These are phyloP conservation scores for Prunella vulgaris DNA, from an alignment of 257 asterid species.

Conservation along the genomic window DNA sequence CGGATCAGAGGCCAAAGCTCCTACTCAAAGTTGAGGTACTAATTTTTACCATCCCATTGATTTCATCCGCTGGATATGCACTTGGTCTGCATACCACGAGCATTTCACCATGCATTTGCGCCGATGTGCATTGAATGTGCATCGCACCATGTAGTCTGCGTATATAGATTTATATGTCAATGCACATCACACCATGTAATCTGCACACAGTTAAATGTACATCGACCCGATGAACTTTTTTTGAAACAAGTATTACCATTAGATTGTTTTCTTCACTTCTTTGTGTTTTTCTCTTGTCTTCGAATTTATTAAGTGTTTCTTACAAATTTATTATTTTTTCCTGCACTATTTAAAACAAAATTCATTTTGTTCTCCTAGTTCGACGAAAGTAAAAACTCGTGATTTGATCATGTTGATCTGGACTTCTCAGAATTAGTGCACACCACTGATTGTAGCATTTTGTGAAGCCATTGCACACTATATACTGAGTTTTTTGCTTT, in stretches of 20 bases:
- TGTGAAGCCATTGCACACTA: background rate
- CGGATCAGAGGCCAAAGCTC: constrained; percentile 2
- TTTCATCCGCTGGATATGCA: background rate
- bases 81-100: background rate
- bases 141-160: background rate
- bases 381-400: background rate
- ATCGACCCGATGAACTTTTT: background rate
- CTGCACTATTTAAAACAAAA: no score
- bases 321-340: no score
- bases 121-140: background rate
- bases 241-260: background rate
- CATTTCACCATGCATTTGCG: background rate
- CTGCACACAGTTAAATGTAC: background rate
- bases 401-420: no score
- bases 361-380: background rate
- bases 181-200: background rate
- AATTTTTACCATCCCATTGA: background rate
- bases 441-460: background rate
- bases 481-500: background rate
- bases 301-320: background rate
- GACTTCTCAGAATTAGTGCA: background rate
- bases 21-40: constrained; percentile 25
- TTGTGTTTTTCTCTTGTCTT: background rate
- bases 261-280: background rate
- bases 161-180: no score